phyloP scores from a whole-genome alignment of 179 eudicot genomes.

The Drosera spatulata region DNA sequence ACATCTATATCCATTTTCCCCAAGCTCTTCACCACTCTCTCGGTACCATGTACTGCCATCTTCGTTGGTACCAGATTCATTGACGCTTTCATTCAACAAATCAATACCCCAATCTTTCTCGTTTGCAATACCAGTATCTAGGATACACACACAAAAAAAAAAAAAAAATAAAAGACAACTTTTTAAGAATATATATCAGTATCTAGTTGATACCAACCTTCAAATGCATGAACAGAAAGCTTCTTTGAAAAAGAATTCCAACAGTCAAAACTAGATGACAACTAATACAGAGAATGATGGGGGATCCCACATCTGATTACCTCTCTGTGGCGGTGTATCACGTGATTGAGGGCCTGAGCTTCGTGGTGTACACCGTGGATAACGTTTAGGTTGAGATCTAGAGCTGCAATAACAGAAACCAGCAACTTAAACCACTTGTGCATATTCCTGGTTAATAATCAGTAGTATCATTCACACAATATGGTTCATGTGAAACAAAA shows the following conservation, averaged over 20 bases:
- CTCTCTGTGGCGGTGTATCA: conserved; percentile 96
- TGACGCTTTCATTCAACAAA: conserved; percentile 56
- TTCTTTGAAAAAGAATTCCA: no score
- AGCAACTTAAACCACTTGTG: background rate
- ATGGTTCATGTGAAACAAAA: no score
- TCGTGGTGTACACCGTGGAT: conserved; percentile 64
- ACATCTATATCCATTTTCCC: conserved; percentile 88
- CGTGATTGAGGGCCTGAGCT: conserved; percentile 88
- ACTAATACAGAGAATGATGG: no score
- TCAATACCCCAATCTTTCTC: conserved; percentile 97
- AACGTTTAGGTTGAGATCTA: conserved; percentile 50
- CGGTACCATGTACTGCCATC: conserved; percentile 94
- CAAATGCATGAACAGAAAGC: no score
- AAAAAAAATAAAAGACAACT: conserved; percentile 5
- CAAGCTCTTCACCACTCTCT: conserved; percentile 83
- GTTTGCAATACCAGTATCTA: conserved; percentile 96
- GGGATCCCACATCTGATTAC: conserved; percentile 23
- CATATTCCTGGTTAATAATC: no score
- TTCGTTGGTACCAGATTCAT: conserved; percentile 75
- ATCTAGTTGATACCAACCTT: no score
- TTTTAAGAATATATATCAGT: background rate
- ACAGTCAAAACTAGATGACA: no score
- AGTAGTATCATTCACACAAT: no score
- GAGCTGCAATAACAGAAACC: conserved; percentile 32
- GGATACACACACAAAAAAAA: conserved; percentile 8